Evolutionary conservation across 306 rosid species (phyloP).

Genomic region (Gastrolobium bilobum): DNA sequence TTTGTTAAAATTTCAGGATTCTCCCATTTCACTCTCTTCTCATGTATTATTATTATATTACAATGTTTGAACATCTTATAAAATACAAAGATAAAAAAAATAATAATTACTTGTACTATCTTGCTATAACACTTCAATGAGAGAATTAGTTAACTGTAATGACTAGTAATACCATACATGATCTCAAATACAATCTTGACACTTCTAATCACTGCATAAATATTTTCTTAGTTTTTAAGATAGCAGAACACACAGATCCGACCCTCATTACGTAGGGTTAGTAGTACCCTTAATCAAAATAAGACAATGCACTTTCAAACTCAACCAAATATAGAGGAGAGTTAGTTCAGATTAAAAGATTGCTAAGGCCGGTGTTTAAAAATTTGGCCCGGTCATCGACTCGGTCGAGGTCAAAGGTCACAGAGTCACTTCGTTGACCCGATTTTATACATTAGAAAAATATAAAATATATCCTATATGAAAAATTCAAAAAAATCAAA

Average conservation of each 20-base stretch:
- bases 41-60: not conserved
- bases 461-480: too few species aligned
- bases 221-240: constrained; percentile 2
- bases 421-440: too few species aligned
- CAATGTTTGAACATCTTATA: constrained; percentile 5
- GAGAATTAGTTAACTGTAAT: not conserved
- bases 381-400: too few species aligned
- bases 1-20: constrained; percentile 45
- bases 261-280: constrained; percentile 27
- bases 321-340: not conserved
- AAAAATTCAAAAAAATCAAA: too few species aligned
- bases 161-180: not conserved
- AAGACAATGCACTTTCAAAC: too few species aligned
- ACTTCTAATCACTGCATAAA: not conserved
- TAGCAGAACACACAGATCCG: constrained; percentile 7
- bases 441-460: too few species aligned
- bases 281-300: not conserved
- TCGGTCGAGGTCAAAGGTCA: too few species aligned
- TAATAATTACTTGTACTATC: not conserved
- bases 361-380: too few species aligned
- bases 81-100: not conserved
- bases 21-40: constrained; percentile 7
- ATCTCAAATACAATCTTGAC: not conserved
- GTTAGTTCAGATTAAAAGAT: constrained; percentile 5
- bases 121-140: too few species aligned